These are phyloP conservation scores for Trichoderma brevicompactum DNA, from an alignment of 2,329 filamentous ascomycete genomes.

Conservation along the genomic window DNA sequence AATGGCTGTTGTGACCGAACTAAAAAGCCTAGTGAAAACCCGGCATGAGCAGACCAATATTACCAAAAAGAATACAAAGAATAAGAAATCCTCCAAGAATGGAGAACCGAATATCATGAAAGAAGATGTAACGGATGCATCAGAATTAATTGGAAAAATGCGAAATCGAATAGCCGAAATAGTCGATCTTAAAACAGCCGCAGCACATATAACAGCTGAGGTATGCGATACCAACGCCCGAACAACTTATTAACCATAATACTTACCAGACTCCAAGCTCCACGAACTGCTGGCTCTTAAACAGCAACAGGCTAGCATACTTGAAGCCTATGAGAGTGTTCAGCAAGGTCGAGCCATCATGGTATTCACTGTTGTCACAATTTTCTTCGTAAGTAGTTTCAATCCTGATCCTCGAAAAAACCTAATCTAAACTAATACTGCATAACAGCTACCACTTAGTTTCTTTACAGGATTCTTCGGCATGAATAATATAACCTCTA, in stretches of 20 bases:
- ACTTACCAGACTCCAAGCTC: neutral
- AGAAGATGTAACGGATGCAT: too few species aligned
- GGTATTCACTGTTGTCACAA: neutral
- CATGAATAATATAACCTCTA: neutral
- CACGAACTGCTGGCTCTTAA: neutral
- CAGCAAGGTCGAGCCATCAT: constrained; percentile 6
- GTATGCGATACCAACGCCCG: too few species aligned
- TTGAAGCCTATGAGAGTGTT: constrained; percentile 3
- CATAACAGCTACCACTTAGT: neutral
- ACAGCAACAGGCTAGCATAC: neutral
- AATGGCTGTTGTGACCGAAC: neutral
- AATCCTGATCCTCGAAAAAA: too few species aligned
- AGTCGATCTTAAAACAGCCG: neutral
- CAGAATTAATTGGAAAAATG: neutral
- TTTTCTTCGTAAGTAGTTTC: neutral
- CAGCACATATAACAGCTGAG: neutral
- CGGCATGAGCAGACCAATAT: neutral
- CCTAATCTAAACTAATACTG: neutral
- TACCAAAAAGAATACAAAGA: neutral
- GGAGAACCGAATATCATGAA: too few species aligned
- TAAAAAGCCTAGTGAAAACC: neutral
- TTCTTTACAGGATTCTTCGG: neutral
- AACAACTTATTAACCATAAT: too few species aligned
- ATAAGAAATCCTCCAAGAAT: too few species aligned
- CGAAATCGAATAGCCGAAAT: neutral